Base-by-base conservation (phyloP, 2,329 filamentous ascomycete species). In the Trichoderma sp. region DNA sequence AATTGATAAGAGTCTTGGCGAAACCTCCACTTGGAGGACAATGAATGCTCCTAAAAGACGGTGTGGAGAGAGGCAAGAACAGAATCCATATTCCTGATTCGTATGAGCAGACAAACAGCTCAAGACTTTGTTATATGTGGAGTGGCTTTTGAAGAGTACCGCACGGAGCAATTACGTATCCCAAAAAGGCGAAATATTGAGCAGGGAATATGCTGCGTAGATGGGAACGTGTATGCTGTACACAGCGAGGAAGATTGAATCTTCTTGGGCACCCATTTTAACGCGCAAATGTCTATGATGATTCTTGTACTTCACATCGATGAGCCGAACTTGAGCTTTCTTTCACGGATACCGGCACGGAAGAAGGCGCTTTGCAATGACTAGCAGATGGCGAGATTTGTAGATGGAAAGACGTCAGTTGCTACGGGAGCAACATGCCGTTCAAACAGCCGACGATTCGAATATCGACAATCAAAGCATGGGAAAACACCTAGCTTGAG, bases 1-100 rank as follows among this genome's bases (percentile, higher is more conserved):
- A 54, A 64, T 37, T 55, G 61, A 65, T 65, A 65, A 55, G 61
- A 55, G 51, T 10, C 61, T 65, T 65, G 61, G 61, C 61, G 26
- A 37, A 5, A 65, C 55, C 61, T 26, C 61, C 51, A 28, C 61
- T 46, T 24, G 26, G n/a, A 11, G 28, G 18, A 14, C 24, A 54
- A n/a, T 21, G 11, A 30, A 26, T 16, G 18, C 24, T 16, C 28
- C 11, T 54, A 13, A 56, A 55, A 65, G 34, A 65, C 61, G 61
- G 61, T 65, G 61, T 55, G 61, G 18, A 55, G 49, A 24, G 16
- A 43, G 18, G 39, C 39, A 43, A 43, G 5, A 24, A 43, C 24
- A 65, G 24, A 16, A 16, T 18, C 24, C 26, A 39, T 13, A 26
- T 21, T 43, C 34, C 8, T 11, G 21, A 11, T 26, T 28, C 46